Evolutionary conservation across 257 asterid genomes (phyloP).

Genomic region (Petunia axillaris): DNA sequence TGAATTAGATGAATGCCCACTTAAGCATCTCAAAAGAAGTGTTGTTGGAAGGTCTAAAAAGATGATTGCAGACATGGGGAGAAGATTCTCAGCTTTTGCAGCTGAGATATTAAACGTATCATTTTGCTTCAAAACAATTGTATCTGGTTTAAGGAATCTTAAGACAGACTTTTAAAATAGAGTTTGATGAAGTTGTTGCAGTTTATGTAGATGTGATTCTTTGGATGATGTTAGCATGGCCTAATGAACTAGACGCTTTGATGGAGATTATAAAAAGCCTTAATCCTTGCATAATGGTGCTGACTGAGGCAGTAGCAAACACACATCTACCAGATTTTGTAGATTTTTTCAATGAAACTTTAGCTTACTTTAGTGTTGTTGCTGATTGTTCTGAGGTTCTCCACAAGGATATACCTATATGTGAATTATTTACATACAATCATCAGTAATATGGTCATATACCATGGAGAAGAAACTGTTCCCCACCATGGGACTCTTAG

Average conservation of each 20-base stretch:
- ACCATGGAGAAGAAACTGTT: slow-evolving; percentile 33
- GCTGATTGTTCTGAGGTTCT: slow-evolving; percentile 38
- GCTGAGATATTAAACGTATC: slow-evolving; percentile 32
- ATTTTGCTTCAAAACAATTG: slow-evolving; percentile 27
- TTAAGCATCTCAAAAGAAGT: slow-evolving; percentile 51
- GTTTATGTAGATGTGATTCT: slow-evolving; percentile 34
- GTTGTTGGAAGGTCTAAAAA: slow-evolving; percentile 36
- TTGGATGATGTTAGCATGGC: slow-evolving; percentile 30
- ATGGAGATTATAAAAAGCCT: slow-evolving; percentile 32
- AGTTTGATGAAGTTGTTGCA: slow-evolving; percentile 39
- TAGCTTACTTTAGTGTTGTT: slow-evolving; percentile 30
- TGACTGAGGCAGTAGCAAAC: slow-evolving; percentile 34
- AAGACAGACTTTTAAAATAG: slow-evolving; percentile 38
- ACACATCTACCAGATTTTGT: slow-evolving; percentile 30
- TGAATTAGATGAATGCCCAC: slow-evolving; percentile 25
- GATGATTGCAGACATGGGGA: slow-evolving; percentile 40
- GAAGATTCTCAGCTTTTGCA: slow-evolving; percentile 39
- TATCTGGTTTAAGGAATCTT: slow-evolving; percentile 38
- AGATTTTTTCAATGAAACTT: slow-evolving; percentile 36
- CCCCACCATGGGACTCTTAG: slow-evolving; percentile 28
- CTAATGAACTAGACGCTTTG: slow-evolving; percentile 31
- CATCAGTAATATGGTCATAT: slow-evolving; percentile 24
- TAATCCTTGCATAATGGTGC: slow-evolving; percentile 40
- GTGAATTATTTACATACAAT: slow-evolving; percentile 31
- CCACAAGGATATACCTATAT: slow-evolving; percentile 32